Conservation (phyloP, 2,329 filamentous ascomycete species). For the Aspergillus novofumigatus region DNA sequence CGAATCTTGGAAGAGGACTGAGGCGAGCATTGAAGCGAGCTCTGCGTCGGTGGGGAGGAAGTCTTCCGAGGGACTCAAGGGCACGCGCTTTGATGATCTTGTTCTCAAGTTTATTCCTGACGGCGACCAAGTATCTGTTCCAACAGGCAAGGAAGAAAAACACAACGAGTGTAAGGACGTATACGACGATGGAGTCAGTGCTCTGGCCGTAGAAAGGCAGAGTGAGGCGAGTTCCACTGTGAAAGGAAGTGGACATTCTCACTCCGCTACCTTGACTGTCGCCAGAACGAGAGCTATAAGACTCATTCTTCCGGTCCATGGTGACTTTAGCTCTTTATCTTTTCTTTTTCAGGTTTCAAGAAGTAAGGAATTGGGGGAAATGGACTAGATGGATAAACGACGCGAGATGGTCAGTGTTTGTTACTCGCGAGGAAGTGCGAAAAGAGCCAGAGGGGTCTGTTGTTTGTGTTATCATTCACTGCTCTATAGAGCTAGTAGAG, state of each 20-base stretch:
- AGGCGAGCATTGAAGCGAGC: conserved; percentile 1
- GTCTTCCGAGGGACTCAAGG: not conserved
- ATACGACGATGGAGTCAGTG: conserved; percentile 4
- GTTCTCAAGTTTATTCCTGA: conserved; percentile 4
- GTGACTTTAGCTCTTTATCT: not conserved
- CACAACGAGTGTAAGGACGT: conserved; percentile 6
- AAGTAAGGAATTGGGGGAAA: not conserved
- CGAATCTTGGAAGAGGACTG: conserved; percentile 5
- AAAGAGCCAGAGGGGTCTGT: not conserved
- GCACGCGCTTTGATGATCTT: not conserved
- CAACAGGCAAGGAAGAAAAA: conserved; percentile 5
- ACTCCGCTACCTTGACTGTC: not conserved
- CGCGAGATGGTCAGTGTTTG: not conserved
- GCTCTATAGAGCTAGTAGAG: not conserved
- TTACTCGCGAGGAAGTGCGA: not conserved
- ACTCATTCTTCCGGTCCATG: not conserved
- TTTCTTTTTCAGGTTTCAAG: not conserved
- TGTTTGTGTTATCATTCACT: not conserved
- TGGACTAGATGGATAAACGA: not conserved
- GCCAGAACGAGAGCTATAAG: not conserved
- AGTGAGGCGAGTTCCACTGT: conserved; percentile 5
- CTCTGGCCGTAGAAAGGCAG: conserved; percentile 10
- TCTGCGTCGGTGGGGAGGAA: not conserved
- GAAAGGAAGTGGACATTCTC: conserved; percentile 10
- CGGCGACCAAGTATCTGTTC: conserved; percentile 7